phyloP scores from a whole-genome alignment of 495 filamentous ascomycete species.

The Neurospora sp. region DNA sequence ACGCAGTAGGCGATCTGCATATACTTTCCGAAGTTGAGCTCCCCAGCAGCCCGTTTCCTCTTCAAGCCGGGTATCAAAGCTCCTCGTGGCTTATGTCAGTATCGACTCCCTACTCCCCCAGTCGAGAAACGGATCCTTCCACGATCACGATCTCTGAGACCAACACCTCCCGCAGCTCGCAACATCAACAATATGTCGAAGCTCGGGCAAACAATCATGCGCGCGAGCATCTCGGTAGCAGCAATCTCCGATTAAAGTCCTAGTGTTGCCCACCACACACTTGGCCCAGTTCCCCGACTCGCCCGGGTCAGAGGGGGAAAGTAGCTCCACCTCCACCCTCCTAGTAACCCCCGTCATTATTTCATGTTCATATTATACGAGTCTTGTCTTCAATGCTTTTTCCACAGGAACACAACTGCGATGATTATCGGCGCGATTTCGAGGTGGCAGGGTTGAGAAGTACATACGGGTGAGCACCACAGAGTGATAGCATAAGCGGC shows the following conservation, averaged over 20 bases:
- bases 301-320: background rate
- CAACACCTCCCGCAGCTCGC: constrained; percentile 38
- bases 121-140: constrained; percentile 74
- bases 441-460: background rate
- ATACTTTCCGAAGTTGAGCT: background rate
- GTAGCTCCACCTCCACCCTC: background rate
- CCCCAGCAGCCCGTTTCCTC: constrained; percentile 30
- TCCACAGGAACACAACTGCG: no score
- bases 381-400: no score
- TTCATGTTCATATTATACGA: no score
- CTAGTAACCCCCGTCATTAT: background rate
- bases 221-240: constrained; percentile 28
- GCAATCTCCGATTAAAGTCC: constrained; percentile 24
- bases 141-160: constrained; percentile 57
- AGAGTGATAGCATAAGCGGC: background rate
- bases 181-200: no score
- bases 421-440: background rate
- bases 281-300: background rate
- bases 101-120: constrained; percentile 18
- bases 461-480: background rate
- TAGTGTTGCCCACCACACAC: background rate
- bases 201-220: no score
- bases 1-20: background rate
- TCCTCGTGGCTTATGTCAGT: constrained; percentile 7
- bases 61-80: constrained; percentile 34